Percentiles rank a stretch among this genome's conserved stretches.
Conservation (phyloP, 225 moss, liverwort and hornwort species). For the Climacium dendroides region DNA sequence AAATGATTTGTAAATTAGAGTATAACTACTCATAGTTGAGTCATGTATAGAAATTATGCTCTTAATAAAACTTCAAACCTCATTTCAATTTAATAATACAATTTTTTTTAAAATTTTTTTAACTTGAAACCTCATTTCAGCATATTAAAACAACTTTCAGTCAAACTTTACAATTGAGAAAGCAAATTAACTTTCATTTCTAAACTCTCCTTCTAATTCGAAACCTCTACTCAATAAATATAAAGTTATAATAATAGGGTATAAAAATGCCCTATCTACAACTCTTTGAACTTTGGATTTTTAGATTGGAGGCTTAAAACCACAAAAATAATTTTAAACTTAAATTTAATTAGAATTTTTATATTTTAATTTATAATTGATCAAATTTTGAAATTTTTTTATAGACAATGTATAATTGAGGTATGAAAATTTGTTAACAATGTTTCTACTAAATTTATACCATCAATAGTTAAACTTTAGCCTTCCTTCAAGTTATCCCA, state of each 20-base stretch:
- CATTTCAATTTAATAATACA: neutral
- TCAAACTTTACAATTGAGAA: neutral
- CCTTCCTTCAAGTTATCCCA: neutral
- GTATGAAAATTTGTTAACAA: neutral
- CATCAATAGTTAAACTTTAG: rapidly evolving
- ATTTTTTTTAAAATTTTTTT: rapidly evolving
- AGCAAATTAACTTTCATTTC: too few species aligned
- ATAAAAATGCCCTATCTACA: neutral
- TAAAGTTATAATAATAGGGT: neutral
- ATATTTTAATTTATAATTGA: neutral
- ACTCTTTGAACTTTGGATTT: neutral
- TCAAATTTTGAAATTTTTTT: neutral
- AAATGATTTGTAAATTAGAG: neutral
- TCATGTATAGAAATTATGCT: neutral
- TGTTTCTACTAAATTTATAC: neutral
- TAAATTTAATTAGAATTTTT: rapidly evolving
- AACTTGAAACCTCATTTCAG: neutral
- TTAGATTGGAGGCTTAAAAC: neutral
- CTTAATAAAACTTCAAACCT: neutral
- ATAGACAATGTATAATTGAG: neutral
- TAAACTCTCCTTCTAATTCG: neutral
- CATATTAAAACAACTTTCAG: neutral
- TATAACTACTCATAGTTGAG: rapidly evolving
- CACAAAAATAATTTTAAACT: neutral
- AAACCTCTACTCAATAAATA: neutral